phyloP scores from a whole-genome alignment of 2,329 filamentous ascomycete genomes.

The Karstenula rhodostoma region DNA sequence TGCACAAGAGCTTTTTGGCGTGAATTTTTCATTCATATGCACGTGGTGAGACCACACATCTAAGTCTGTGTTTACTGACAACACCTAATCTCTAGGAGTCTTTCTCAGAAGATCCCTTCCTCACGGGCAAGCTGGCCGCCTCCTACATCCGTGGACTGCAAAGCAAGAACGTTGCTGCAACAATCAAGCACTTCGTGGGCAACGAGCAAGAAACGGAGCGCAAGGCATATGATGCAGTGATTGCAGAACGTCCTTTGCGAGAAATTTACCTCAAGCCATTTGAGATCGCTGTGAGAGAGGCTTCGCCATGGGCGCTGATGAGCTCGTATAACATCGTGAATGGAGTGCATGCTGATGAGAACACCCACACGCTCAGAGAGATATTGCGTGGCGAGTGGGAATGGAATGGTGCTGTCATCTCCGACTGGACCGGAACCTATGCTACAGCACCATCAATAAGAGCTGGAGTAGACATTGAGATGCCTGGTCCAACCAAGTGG shows the following conservation, averaged over 20 bases:
- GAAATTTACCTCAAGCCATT: slow-evolving; percentile 80
- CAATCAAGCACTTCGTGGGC: slow-evolving; percentile 80
- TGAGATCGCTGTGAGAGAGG: slow-evolving; percentile 74
- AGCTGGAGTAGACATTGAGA: slow-evolving; percentile 52
- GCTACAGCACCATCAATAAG: slow-evolving; percentile 49
- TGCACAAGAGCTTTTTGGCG: neutral
- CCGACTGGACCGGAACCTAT: slow-evolving; percentile 54
- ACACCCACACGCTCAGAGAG: slow-evolving; percentile 53
- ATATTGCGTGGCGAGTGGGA: slow-evolving; percentile 52
- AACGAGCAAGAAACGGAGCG: slow-evolving; percentile 77
- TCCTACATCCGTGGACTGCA: slow-evolving; percentile 78
- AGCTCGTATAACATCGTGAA: slow-evolving; percentile 74
- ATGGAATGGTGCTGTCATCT: slow-evolving; percentile 54
- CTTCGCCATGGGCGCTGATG: slow-evolving; percentile 74
- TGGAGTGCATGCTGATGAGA: slow-evolving; percentile 58
- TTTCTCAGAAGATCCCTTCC: slow-evolving; percentile 81
- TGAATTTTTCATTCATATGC: neutral
- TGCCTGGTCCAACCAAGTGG: slow-evolving; percentile 53
- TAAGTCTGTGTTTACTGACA: neutral
- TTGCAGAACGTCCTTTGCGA: slow-evolving; percentile 70
- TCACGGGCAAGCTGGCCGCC: slow-evolving; percentile 77
- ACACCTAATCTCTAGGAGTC: slow-evolving; percentile 58
- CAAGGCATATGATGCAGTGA: slow-evolving; percentile 69
- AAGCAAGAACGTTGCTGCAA: slow-evolving; percentile 76
- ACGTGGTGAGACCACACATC: neutral